phyloP scores from a whole-genome alignment of 345 rosid genomes.

The Gossypium stocksii region DNA sequence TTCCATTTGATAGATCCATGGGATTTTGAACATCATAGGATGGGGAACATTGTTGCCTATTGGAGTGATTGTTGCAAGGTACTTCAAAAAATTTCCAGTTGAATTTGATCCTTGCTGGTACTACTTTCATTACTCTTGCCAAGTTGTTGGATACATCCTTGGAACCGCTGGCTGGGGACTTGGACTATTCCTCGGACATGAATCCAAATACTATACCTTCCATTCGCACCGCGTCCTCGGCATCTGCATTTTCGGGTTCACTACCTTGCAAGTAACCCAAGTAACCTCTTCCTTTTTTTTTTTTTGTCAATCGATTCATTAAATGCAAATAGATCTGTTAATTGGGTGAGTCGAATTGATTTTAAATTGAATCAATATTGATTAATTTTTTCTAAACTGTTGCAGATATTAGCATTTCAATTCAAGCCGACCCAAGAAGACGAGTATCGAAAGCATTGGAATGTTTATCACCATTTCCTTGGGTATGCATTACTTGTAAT shows the following conservation, averaged over 20 bases:
- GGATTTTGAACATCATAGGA: conserved; percentile 43
- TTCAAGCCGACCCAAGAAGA: conserved; percentile 28
- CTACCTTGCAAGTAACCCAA: conserved; percentile 41
- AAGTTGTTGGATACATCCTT: conserved; percentile 35
- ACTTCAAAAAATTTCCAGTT: conserved; percentile 29
- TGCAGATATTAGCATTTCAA: conserved; percentile 41
- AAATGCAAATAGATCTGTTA: not conserved
- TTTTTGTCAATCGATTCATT: not conserved
- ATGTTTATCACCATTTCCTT: conserved; percentile 50
- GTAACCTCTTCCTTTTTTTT: not conserved
- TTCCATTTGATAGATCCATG: conserved; percentile 36
- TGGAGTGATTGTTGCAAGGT: conserved; percentile 49
- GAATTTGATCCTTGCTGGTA: conserved; percentile 17
- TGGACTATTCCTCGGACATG: conserved; percentile 41
- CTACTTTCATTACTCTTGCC: conserved; percentile 29
- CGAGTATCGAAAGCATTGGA: conserved; percentile 47
- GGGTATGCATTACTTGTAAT: conserved; percentile 41
- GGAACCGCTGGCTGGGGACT: conserved; percentile 42
- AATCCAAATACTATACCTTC: conserved; percentile 34
- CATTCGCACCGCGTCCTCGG: conserved; percentile 30
- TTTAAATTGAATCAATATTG: not conserved
- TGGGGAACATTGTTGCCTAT: conserved; percentile 50
- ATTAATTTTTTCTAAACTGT: not conserved
- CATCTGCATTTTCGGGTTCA: conserved; percentile 40
- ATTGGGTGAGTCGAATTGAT: not conserved